A percentile compares a stretch with the other conserved stretches of the same genome.
phyloP scores from a whole-genome alignment of 768 basidiomycete species.

The Boletus insuetus region DNA sequence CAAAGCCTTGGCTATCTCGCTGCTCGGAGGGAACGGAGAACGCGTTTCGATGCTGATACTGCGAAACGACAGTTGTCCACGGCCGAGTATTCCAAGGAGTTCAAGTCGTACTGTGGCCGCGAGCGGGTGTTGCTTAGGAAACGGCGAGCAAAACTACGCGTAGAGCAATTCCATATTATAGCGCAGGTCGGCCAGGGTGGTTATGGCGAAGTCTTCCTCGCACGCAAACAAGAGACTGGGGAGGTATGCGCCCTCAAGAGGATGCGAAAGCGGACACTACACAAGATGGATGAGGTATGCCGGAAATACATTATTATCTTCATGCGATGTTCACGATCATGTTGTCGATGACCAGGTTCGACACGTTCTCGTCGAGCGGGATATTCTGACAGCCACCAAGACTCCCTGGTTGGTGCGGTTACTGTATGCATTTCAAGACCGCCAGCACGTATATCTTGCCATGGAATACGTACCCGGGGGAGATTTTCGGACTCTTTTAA shows the following conservation, averaged over 20 bases:
- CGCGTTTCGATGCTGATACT: conserved; percentile 83
- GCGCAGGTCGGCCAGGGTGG: conserved; percentile 99
- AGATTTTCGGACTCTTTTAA: conserved; percentile 95
- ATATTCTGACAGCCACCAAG: conserved; percentile 95
- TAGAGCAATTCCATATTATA: conserved; percentile 97
- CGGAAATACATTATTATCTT: background rate
- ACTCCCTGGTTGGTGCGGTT: conserved; percentile 96
- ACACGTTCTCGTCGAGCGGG: conserved; percentile 97
- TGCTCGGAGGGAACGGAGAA: conserved; percentile 78
- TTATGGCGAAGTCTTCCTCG: conserved; percentile 96
- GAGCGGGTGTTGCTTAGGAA: conserved; percentile 92
- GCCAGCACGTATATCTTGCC: conserved; percentile 87
- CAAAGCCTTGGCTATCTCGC: conserved; percentile 89
- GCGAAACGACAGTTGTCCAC: conserved; percentile 54
- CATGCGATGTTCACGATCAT: background rate
- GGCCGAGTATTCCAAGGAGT: conserved; percentile 69
- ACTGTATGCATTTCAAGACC: conserved; percentile 96
- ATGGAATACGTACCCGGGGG: conserved; percentile 99
- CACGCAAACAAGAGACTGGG: conserved; percentile 91
- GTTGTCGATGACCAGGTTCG: conserved; percentile 58
- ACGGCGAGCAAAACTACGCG: conserved; percentile 86
- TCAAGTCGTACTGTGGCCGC: conserved; percentile 89
- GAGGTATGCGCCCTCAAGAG: conserved; percentile 98
- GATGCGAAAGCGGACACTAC: conserved; percentile 91
- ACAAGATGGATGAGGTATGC: conserved; percentile 96